These are phyloP conservation scores for Baorangia bicolor DNA, from an alignment of 768 basidiomycete species.

Conservation along the genomic window DNA sequence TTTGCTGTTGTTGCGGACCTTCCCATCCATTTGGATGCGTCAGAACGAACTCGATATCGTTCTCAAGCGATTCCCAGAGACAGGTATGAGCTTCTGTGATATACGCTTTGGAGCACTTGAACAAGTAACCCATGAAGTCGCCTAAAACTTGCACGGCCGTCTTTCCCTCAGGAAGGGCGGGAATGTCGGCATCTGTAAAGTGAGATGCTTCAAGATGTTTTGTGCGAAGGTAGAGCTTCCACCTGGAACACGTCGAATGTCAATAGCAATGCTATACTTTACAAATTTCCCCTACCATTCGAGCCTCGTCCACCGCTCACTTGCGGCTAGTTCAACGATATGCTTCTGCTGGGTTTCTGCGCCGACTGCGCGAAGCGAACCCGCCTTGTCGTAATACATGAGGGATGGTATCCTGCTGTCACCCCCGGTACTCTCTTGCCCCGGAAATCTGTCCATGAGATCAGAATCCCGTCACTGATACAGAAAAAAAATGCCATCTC, in stretches of 20 bases:
- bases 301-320: slow-evolving; percentile 40
- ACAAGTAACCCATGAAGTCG: slow-evolving; percentile 46
- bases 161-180: slow-evolving; percentile 11
- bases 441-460: slow-evolving; percentile 28
- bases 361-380: slow-evolving; percentile 39
- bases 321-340: slow-evolving; percentile 33
- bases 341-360: slow-evolving; percentile 39
- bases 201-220: slow-evolving; percentile 26
- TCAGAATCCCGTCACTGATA: neutral
- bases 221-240: slow-evolving; percentile 38
- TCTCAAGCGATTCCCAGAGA: slow-evolving; percentile 44
- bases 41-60: slow-evolving; percentile 48
- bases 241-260: slow-evolving; percentile 13
- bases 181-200: slow-evolving; percentile 19
- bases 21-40: slow-evolving; percentile 68
- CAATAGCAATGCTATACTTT: neutral
- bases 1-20: slow-evolving; percentile 51
- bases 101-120: slow-evolving; percentile 40
- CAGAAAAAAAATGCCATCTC: neutral
- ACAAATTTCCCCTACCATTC: slow-evolving; percentile 35
- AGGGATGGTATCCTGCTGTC: slow-evolving; percentile 44
- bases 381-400: slow-evolving; percentile 41
- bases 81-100: slow-evolving; percentile 43
- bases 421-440: slow-evolving; percentile 36
- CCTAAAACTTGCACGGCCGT: slow-evolving; percentile 25